Base-by-base conservation (phyloP, 805 yeast species). In the Candida sphagnicola region DNA sequence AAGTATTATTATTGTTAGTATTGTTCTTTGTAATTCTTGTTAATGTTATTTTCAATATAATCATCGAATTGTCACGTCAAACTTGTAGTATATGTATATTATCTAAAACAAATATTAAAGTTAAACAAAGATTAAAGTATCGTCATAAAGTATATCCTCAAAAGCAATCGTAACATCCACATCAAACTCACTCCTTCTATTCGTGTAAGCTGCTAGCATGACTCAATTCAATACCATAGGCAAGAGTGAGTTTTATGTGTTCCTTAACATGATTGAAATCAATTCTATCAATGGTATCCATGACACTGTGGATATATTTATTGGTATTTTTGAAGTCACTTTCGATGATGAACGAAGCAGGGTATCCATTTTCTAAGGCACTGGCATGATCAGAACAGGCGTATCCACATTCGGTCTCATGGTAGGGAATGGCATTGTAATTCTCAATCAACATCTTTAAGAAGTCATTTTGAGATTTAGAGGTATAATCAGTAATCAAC, bases 331-430 rank as follows among this genome's bases (percentile, higher is more conserved):
- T 72, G 58, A 87, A 74, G 41, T 75, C 82, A 31, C 87, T 73
- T 60, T 93, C 99, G 46, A 84, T 77, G 33, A 87, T 84, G 60
- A 88, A 85, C 23, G 88, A 77, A 8, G 88, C 75, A 4, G 97
- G 97, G 61, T 71, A 88, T 0, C 97, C 97, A 50, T 75, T 77
- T 55, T 83, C 80, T 37, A 79, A 60, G 1, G 96, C 96, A 34
- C 95, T 80, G 4, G 93, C 83, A 59, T 89, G 96, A 64, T 91
- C 98, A 13, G 95, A 83, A 61, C 98, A 90, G 0, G 95, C 93
- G 53, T 89, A 88, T 1, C 96, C 96, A 64, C 97, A 91, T 41
- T 67, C 49, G 10, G 95, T 83, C 50, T 84, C 93, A 28, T 72
- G 77, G 53, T 76, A 83, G 3, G 85, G 82, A 41, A 89, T 85